These are phyloP conservation scores for Elasticomyces elasticus DNA, from an alignment of 495 filamentous ascomycete species.

Conservation along the genomic window DNA sequence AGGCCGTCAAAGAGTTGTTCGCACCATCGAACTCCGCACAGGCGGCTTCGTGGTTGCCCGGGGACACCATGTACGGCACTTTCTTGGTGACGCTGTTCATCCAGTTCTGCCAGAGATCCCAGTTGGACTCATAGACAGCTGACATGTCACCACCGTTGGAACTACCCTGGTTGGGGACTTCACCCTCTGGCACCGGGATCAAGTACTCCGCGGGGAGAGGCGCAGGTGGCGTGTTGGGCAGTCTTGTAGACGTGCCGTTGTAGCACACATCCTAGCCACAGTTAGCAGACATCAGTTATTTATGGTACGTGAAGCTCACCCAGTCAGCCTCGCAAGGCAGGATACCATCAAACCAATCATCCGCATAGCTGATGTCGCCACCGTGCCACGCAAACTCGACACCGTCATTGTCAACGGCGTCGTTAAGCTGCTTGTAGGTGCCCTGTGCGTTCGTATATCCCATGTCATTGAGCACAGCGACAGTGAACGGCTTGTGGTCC, in stretches of 20 bases:
- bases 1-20: slow-evolving; percentile 39
- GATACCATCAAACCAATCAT: slow-evolving; percentile 46
- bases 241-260: slow-evolving; percentile 37
- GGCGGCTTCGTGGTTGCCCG: slow-evolving; percentile 48
- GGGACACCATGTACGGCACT: slow-evolving; percentile 46
- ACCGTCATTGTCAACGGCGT: slow-evolving; percentile 30
- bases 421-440: slow-evolving; percentile 16
- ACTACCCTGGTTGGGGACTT: slow-evolving; percentile 41
- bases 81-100: slow-evolving; percentile 40
- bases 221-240: slow-evolving; percentile 29
- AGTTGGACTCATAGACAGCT: slow-evolving; percentile 36
- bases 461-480: slow-evolving; percentile 44
- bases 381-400: slow-evolving; percentile 42
- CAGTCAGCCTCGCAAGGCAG: slow-evolving; percentile 40
- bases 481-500: slow-evolving; percentile 37
- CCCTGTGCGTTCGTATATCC: slow-evolving; percentile 37
- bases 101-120: slow-evolving; percentile 34
- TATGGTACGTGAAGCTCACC: slow-evolving; percentile 9
- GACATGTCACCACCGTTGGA: slow-evolving; percentile 43
- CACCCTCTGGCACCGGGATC: slow-evolving; percentile 38
- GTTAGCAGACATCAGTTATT: neutral
- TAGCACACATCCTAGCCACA: slow-evolving; percentile 38
- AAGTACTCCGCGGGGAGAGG: slow-evolving; percentile 33
- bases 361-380: slow-evolving; percentile 46
- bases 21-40: slow-evolving; percentile 45